Conservation (phyloP, 805 yeast species). For the Ogataea neopini region DNA sequence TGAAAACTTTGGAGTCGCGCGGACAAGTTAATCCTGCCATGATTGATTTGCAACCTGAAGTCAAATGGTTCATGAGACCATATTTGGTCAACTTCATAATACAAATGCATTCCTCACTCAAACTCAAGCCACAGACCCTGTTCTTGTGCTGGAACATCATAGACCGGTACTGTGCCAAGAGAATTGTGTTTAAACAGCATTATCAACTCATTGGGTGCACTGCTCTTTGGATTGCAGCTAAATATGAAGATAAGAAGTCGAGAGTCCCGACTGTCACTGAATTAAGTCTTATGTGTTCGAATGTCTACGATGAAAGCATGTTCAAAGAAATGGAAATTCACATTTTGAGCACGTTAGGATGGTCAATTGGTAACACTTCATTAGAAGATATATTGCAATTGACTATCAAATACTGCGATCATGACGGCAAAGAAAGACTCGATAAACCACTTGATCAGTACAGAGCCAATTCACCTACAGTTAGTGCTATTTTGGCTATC, state of each 20-base stretch:
- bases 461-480: conserved; percentile 37
- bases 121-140: conserved; percentile 64
- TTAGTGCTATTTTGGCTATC: conserved; percentile 56
- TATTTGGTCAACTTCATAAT: conserved; percentile 77
- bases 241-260: conserved; percentile 63
- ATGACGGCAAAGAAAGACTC: conserved; percentile 34
- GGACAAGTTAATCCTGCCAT: conserved; percentile 48
- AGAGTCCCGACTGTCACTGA: conserved; percentile 59
- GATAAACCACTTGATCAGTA: conserved; percentile 30
- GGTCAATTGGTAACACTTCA: conserved; percentile 47
- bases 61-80: conserved; percentile 70
- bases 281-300: conserved; percentile 55
- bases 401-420: conserved; percentile 37
- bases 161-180: conserved; percentile 87
- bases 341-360: conserved; percentile 41
- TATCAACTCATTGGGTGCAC: conserved; percentile 89
- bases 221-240: conserved; percentile 90
- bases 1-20: conserved; percentile 41
- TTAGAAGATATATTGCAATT: conserved; percentile 53
- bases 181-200: conserved; percentile 83
- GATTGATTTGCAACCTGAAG: conserved; percentile 86
- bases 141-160: conserved; percentile 72
- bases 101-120: conserved; percentile 61
- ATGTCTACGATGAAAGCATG: conserved; percentile 52
- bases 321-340: conserved; percentile 50